phyloP scores from a whole-genome alignment of 352 stramenopile genomes.

The Phytophthora podocarpi region DNA sequence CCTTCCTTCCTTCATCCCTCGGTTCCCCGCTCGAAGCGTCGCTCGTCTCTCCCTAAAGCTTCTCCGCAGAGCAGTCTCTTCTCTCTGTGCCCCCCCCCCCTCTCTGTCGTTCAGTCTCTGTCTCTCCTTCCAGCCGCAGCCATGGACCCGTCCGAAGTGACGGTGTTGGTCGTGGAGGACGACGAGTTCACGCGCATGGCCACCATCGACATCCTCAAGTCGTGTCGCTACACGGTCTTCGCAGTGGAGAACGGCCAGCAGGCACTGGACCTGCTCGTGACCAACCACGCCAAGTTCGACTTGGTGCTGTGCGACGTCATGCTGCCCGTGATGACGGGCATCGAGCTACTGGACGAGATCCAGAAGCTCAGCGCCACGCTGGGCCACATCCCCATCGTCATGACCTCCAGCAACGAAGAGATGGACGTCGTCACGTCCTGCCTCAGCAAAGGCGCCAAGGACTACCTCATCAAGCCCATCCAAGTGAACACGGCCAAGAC shows the following conservation, averaged over 20 bases:
- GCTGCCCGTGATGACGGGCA: conserved; percentile 89
- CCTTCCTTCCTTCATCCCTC: too few relatives aligned
- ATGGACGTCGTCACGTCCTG: conserved; percentile 91
- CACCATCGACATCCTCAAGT: conserved; percentile 90
- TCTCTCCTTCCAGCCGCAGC: neutral
- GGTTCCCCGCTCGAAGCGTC: conserved; percentile 19
- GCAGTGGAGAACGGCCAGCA: conserved; percentile 86
- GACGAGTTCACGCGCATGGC: conserved; percentile 91
- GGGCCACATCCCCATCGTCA: conserved; percentile 89
- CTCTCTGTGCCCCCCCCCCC: neutral
- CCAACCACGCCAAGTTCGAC: conserved; percentile 81
- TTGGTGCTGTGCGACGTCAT: conserved; percentile 91
- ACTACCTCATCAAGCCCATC: conserved; percentile 92
- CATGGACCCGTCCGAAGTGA: conserved; percentile 90
- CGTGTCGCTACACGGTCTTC: conserved; percentile 83
- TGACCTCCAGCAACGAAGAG: conserved; percentile 91
- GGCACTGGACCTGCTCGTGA: conserved; percentile 72
- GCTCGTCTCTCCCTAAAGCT: conserved; percentile 22
- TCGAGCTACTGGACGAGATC: conserved; percentile 86
- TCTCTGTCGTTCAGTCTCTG: neutral
- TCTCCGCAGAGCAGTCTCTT: neutral
- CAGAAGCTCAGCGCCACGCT: conserved; percentile 68
- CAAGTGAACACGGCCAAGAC: conserved; percentile 91
- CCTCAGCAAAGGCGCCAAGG: conserved; percentile 88
- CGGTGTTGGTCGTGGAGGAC: conserved; percentile 89